phyloP scores from a whole-genome alignment of 441 rosid species.

The Sinapis alba region DNA sequence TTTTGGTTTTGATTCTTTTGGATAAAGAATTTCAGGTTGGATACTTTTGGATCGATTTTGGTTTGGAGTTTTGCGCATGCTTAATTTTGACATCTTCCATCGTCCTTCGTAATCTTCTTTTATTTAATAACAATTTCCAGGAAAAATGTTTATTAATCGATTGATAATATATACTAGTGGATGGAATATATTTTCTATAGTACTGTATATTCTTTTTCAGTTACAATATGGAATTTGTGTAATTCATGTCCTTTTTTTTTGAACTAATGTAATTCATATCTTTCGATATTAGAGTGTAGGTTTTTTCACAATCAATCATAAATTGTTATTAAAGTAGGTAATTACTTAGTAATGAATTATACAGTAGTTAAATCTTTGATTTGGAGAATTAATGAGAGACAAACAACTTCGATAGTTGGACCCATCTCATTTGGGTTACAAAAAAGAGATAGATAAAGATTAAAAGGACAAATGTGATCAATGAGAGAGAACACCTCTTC shows the following conservation, averaged over 20 bases:
- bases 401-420: neutral
- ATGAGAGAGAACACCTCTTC: conserved; percentile 43
- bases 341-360: no score
- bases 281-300: neutral
- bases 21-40: neutral
- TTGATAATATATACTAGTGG: no score
- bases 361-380: neutral
- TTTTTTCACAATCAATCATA: neutral
- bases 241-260: no score
- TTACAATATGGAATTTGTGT: neutral
- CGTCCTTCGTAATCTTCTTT: neutral
- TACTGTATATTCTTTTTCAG: neutral
- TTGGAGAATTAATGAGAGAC: neutral
- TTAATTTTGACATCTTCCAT: neutral
- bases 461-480: neutral
- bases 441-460: neutral
- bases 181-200: no score
- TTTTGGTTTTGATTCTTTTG: neutral
- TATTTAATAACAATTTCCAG: no score
- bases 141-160: no score
- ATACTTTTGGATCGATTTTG: neutral
- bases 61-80: neutral
- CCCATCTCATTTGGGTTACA: neutral
- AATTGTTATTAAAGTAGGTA: no score
- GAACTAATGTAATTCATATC: no score